phyloP scores from a whole-genome alignment of 2,329 filamentous ascomycete species.

The Periconia macrospinosa region DNA sequence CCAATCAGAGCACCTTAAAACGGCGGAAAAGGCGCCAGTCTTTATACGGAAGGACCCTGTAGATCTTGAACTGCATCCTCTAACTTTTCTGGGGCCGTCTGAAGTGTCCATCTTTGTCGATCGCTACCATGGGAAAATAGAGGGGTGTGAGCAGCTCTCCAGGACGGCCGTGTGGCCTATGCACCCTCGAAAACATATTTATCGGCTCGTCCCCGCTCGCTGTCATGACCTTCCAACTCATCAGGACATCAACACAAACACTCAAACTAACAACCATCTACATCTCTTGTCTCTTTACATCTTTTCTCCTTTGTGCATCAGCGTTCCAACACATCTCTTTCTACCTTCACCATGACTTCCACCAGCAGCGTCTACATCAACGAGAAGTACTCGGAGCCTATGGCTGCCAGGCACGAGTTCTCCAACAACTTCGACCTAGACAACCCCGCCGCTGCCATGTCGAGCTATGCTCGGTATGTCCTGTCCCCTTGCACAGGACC shows the following conservation, averaged over 20 bases:
- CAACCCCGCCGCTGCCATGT: constrained; percentile 43
- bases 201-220: constrained; percentile 19
- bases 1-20: too few relatives aligned
- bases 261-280: constrained; percentile 1
- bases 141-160: constrained; percentile 6
- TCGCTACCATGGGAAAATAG: constrained; percentile 23
- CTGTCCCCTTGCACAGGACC: constrained; percentile 4
- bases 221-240: neutral
- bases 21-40: too few relatives aligned
- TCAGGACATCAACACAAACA: neutral
- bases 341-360: constrained; percentile 19
- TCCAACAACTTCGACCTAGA: constrained; percentile 47
- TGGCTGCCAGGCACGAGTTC: constrained; percentile 48
- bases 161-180: neutral
- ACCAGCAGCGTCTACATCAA: constrained; percentile 38
- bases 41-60: constrained; percentile 31
- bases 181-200: constrained; percentile 22
- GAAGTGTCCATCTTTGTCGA: constrained; percentile 22
- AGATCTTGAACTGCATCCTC: constrained; percentile 30
- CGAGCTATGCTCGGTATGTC: constrained; percentile 48
- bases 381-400: constrained; percentile 45
- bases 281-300: neutral
- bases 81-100: constrained; percentile 18
- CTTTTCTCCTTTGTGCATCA: neutral
- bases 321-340: constrained; percentile 2